Percentiles rank a stretch among this genome's conserved stretches.
These are phyloP conservation scores for Boletus subcaerulescens DNA, from an alignment of 768 basidiomycete genomes.

Conservation along the genomic window DNA sequence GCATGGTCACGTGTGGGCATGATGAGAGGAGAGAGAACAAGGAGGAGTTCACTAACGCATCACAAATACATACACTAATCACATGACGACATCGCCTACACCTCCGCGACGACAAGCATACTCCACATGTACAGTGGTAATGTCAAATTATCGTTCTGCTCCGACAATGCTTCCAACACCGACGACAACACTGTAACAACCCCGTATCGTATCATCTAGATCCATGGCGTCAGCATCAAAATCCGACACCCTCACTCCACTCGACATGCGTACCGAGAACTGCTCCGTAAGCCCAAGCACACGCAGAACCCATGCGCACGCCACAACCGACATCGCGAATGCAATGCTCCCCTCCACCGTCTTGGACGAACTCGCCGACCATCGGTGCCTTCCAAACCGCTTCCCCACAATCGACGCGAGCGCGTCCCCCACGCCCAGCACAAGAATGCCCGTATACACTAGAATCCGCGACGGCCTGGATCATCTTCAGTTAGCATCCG, in stretches of 20 bases:
- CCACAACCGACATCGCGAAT: conserved; percentile 68
- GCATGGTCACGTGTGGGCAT: conserved; percentile 28
- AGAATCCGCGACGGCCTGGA: conserved; percentile 48
- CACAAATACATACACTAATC: no score
- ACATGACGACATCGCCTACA: conserved; percentile 23
- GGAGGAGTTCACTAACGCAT: no score
- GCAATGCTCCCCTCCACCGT: conserved; percentile 91
- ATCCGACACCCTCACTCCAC: neutral
- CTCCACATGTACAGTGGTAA: conserved; percentile 97
- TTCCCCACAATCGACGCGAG: conserved; percentile 92
- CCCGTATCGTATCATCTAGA: conserved; percentile 65
- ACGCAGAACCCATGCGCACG: conserved; percentile 68
- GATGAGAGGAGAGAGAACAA: neutral
- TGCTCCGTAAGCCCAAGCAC: conserved; percentile 62
- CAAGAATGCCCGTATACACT: conserved; percentile 82
- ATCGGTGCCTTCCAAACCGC: conserved; percentile 72
- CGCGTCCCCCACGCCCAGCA: conserved; percentile 91
- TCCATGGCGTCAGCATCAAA: conserved; percentile 19
- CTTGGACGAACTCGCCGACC: conserved; percentile 83
- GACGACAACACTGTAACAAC: conserved; percentile 61
- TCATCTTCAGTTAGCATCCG: conserved; percentile 4
- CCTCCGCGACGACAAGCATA: conserved; percentile 61
- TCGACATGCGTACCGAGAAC: conserved; percentile 65
- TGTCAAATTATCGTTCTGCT: conserved; percentile 97
- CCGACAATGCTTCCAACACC: conserved; percentile 84